Evolutionary conservation across 78 protist genomes (phyloP), one percentile per base, ranked within the genome.

Genomic region (Dictyostelium brefeldianum): DNA sequence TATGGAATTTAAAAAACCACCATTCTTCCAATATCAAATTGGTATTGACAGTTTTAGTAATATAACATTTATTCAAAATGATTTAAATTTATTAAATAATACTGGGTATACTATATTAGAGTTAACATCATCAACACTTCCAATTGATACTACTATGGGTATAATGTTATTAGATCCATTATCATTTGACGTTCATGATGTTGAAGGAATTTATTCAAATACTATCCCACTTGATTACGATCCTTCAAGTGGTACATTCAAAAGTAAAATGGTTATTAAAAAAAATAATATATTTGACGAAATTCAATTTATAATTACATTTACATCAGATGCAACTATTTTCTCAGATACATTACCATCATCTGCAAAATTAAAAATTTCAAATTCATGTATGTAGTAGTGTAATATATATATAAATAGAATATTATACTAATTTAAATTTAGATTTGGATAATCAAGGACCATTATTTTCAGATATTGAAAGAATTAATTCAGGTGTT

Each of bases 381-480:
- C 17, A 6, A 6, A 56, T 20, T 18, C 64, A 56, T 56, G 64
- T 56, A 56, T 20, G 64, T 56, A 6, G 17, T 20, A 3, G 6
- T 56, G 0, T 56, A 20, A 2, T 20, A 15, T 53, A 12, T 0
- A 2, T 53, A 3, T 15, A 12, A 53, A 1, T 15, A 53, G 18
- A 53, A 53, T 12, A 12, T 15, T 14, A 53, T 14, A 53, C 12
- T 53, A 53, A 53, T 53, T 53, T 20, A 56, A 56, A 2, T 20
- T 56, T 56, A 56, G 64, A 56, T 56, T 56, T 56, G n/a, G 64
- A 56, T 18, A 56, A 56, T 56, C 64, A 56, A 18, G 64, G 64
- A 56, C 64, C 64, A 56, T 6, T 56, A 20, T 56, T 56, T 56
- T 3, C 0, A 56, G 2, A 18, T 2, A 20, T 56, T 56, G 64